Evolutionary conservation across 148 eudicot species (phyloP).

Genomic region (Camellia japonica): DNA sequence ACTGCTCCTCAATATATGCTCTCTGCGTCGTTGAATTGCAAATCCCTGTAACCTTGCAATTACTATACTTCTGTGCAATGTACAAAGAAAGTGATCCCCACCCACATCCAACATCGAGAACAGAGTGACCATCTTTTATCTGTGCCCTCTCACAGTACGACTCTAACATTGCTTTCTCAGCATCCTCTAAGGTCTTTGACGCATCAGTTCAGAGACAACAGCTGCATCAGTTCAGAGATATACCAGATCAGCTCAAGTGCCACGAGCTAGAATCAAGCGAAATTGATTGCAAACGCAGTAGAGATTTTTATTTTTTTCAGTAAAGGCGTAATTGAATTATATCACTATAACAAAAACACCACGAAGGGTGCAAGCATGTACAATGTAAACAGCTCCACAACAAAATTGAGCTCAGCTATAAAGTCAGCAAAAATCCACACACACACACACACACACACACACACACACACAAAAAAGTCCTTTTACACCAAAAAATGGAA

Average conservation of each 20-base stretch:
- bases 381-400: too few relatives aligned
- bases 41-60: conserved; percentile 79
- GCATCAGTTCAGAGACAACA: conserved; percentile 73
- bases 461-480: too few relatives aligned
- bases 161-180: conserved; percentile 84
- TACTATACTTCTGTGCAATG: conserved; percentile 71
- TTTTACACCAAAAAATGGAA: too few relatives aligned
- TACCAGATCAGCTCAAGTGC: conserved; percentile 12
- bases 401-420: too few relatives aligned
- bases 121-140: conserved; percentile 77
- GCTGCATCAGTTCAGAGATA: conserved; percentile 43
- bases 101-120: conserved; percentile 99
- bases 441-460: too few relatives aligned
- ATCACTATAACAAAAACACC: too few relatives aligned
- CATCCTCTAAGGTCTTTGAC: conserved; percentile 65
- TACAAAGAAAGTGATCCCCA: conserved; percentile 92
- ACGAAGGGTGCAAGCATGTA: too few relatives aligned
- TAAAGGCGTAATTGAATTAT: too few relatives aligned
- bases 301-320: too few relatives aligned
- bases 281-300: too few relatives aligned
- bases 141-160: conserved; percentile 79
- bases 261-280: too few relatives aligned
- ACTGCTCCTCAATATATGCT: conserved; percentile 68
- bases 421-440: too few relatives aligned
- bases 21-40: conserved; percentile 93